A percentile compares a stretch with the other conserved stretches of the same genome.
Evolutionary conservation across 768 basidiomycete species (phyloP).

Genomic region (Trametopsis cervina): DNA sequence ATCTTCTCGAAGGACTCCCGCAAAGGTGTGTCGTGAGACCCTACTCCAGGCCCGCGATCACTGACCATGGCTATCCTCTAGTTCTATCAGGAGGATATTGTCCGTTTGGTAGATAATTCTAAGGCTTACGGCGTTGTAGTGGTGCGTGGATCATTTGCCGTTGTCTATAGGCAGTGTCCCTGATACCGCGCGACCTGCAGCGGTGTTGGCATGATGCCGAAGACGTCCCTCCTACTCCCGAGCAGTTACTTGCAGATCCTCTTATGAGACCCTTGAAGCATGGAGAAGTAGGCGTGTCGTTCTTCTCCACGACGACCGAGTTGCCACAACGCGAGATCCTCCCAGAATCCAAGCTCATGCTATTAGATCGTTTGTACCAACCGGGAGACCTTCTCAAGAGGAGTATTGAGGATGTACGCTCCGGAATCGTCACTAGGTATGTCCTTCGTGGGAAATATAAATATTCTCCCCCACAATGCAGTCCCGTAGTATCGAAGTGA

Average conservation of each 20-base stretch:
- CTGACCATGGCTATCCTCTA: neutral
- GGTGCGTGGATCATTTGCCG: conserved; percentile 2
- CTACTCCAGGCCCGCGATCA: neutral
- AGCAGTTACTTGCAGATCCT: conserved; percentile 44
- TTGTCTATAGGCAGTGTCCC: neutral
- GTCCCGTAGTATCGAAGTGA: conserved; percentile 38
- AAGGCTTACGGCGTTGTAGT: conserved; percentile 9
- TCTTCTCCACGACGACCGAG: conserved; percentile 38
- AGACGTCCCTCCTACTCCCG: conserved; percentile 43
- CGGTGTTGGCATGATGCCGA: conserved; percentile 89
- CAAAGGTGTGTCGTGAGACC: conserved; percentile 10
- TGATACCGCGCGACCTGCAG: conserved; percentile 29
- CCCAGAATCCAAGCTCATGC: conserved; percentile 55
- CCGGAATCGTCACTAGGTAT: conserved; percentile 60
- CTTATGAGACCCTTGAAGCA: conserved; percentile 66
- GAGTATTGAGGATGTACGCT: conserved; percentile 62
- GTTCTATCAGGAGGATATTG: conserved; percentile 16
- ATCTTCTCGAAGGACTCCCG: conserved; percentile 6
- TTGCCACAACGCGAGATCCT: conserved; percentile 52
- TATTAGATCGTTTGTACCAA: conserved; percentile 73
- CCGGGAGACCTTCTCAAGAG: conserved; percentile 81
- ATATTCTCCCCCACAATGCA: neutral
- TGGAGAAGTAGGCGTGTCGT: conserved; percentile 82
- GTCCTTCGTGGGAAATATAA: neutral
- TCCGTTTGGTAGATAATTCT: conserved; percentile 7